Evolutionary conservation across 768 basidiomycete species (phyloP).

Genomic region (Tylopilus balloui): DNA sequence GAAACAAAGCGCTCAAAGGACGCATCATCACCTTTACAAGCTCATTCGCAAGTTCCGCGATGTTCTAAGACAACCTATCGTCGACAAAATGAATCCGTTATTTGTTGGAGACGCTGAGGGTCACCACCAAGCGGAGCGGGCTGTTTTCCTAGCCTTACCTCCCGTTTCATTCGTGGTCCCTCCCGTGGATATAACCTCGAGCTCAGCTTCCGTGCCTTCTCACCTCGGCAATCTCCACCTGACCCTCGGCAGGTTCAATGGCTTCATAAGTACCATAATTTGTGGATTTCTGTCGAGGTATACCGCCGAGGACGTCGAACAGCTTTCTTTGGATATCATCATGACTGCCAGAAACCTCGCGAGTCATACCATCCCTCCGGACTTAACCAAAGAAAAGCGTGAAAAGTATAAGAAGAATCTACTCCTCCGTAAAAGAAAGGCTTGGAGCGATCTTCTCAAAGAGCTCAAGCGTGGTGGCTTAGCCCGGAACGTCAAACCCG

Average conservation of each 20-base stretch:
- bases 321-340: slow-evolving; percentile 61
- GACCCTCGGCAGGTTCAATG: slow-evolving; percentile 49
- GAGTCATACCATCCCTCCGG: slow-evolving; percentile 38
- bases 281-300: slow-evolving; percentile 38
- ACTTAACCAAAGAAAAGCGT: slow-evolving; percentile 44
- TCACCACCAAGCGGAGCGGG: slow-evolving; percentile 10
- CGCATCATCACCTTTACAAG: slow-evolving; percentile 89
- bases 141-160: background rate
- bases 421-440: slow-evolving; percentile 78
- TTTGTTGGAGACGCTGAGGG: slow-evolving; percentile 37
- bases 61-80: slow-evolving; percentile 69
- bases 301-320: slow-evolving; percentile 45
- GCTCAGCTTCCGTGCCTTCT: slow-evolving; percentile 15
- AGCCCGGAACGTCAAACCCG: slow-evolving; percentile 64
- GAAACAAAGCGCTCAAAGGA: slow-evolving; percentile 83
- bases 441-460: slow-evolving; percentile 87
- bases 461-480: slow-evolving; percentile 81
- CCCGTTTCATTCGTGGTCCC: background rate
- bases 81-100: slow-evolving; percentile 36
- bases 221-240: slow-evolving; percentile 47
- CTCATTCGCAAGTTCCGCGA: slow-evolving; percentile 90
- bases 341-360: slow-evolving; percentile 55
- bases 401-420: slow-evolving; percentile 69
- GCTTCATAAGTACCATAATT: slow-evolving; percentile 41
- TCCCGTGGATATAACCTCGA: background rate